Percentiles rank a stretch among this genome's conserved stretches.
Evolutionary conservation across 163 green algal genomes (phyloP).

Genomic region (Smithsoniella earleae): DNA sequence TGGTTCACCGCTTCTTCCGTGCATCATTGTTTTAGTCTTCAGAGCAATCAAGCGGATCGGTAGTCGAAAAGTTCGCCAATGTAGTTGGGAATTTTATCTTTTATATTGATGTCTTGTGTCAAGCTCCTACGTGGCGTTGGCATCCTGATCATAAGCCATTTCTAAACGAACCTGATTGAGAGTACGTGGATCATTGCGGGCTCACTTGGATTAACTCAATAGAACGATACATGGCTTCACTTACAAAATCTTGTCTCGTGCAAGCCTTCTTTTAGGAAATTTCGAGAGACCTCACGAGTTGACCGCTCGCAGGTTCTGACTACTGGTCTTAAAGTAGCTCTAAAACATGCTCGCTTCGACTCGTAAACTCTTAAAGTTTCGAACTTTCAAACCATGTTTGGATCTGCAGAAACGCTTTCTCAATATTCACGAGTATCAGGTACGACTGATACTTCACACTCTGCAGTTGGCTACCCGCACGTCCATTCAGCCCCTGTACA

Average conservation of each 20-base stretch:
- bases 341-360: neutral
- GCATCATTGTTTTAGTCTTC: too few relatives aligned
- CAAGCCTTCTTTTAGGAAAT: neutral
- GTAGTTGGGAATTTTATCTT: too few relatives aligned
- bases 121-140: too few relatives aligned
- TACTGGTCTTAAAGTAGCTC: neutral
- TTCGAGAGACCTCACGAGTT: neutral
- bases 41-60: too few relatives aligned
- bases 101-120: too few relatives aligned
- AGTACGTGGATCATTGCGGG: too few relatives aligned
- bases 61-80: too few relatives aligned
- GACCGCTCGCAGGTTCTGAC: neutral
- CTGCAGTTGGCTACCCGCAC: too few relatives aligned
- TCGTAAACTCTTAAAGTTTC: neutral
- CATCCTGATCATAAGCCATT: too few relatives aligned
- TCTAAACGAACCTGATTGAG: too few relatives aligned
- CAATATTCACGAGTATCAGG: conserved; percentile 91
- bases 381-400: neutral
- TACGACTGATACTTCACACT: conserved; percentile 36
- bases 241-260: neutral
- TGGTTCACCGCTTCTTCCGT: too few relatives aligned
- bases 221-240: neutral
- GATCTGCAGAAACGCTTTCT: conserved; percentile 53
- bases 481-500: too few relatives aligned
- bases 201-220: neutral